These are phyloP conservation scores for Harringtonia lauricola DNA, from an alignment of 2,329 filamentous ascomycete species.

Conservation along the genomic window DNA sequence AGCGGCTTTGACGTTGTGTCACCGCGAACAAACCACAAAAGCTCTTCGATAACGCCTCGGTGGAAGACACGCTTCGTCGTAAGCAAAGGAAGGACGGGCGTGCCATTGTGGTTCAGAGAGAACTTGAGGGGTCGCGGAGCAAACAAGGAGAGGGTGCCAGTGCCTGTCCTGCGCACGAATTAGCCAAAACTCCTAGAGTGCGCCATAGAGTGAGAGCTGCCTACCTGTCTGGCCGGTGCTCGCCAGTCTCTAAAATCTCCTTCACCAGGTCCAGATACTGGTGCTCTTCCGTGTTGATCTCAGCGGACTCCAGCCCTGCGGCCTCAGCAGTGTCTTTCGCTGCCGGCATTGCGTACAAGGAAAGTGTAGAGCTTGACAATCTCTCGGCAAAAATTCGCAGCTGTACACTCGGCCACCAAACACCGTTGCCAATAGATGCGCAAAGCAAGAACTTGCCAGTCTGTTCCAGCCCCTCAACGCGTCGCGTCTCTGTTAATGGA, in stretches of 20 bases:
- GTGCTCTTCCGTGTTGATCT: slow-evolving; percentile 54
- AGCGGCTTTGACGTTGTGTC: slow-evolving; percentile 71
- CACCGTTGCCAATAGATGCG: too few species aligned
- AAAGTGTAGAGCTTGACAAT: too few species aligned
- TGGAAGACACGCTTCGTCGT: slow-evolving; percentile 96
- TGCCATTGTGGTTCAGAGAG: slow-evolving; percentile 53
- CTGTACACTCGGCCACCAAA: too few species aligned
- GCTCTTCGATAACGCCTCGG: slow-evolving; percentile 78
- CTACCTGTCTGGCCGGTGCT: slow-evolving; percentile 79
- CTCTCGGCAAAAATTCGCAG: too few species aligned
- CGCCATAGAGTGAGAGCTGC: not conserved
- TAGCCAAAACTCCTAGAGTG: not conserved
- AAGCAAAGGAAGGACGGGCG: slow-evolving; percentile 76
- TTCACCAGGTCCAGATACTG: slow-evolving; percentile 89
- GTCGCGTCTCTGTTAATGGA: not conserved
- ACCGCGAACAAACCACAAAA: slow-evolving; percentile 91
- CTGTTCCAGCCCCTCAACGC: not conserved
- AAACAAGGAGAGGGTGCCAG: slow-evolving; percentile 82
- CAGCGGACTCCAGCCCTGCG: not conserved
- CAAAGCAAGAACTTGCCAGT: too few species aligned
- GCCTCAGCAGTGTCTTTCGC: slow-evolving; percentile 2
- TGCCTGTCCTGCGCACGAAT: slow-evolving; percentile 58
- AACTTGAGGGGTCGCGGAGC: slow-evolving; percentile 83
- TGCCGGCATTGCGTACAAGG: slow-evolving; percentile 3
- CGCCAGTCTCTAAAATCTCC: slow-evolving; percentile 71